Evolutionary conservation across 2,329 filamentous ascomycete genomes (phyloP).

Genomic region (Penicillium corylophilum): DNA sequence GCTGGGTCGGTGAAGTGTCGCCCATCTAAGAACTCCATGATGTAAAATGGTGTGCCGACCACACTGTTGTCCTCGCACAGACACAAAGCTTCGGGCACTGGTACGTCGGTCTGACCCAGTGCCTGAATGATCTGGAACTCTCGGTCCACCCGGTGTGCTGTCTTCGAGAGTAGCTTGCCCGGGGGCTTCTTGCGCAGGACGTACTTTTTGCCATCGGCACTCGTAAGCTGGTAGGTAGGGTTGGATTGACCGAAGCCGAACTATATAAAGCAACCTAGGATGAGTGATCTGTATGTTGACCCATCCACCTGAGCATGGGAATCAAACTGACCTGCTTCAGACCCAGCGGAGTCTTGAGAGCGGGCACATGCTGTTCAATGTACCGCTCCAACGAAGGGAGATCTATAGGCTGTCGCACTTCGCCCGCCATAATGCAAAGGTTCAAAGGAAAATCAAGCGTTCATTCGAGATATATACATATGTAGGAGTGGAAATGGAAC

Average conservation of each 20-base stretch:
- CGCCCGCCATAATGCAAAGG: slow-evolving; percentile 67
- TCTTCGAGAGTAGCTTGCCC: slow-evolving; percentile 87
- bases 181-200: slow-evolving; percentile 98
- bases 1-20: slow-evolving; percentile 88
- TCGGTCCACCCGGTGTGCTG: slow-evolving; percentile 93
- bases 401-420: slow-evolving; percentile 87
- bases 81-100: slow-evolving; percentile 78
- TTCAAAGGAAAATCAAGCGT: not conserved
- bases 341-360: slow-evolving; percentile 77
- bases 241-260: slow-evolving; percentile 98
- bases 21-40: slow-evolving; percentile 94
- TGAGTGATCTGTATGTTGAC: not conserved
- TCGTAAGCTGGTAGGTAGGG: slow-evolving; percentile 89
- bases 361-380: slow-evolving; percentile 73
- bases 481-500: not conserved
- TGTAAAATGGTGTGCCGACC: slow-evolving; percentile 90
- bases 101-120: slow-evolving; percentile 74
- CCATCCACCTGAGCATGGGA: no score
- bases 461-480: slow-evolving; percentile 8
- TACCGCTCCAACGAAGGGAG: slow-evolving; percentile 75
- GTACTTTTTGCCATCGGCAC: slow-evolving; percentile 66
- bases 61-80: slow-evolving; percentile 80
- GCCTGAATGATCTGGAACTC: slow-evolving; percentile 91
- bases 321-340: slow-evolving; percentile 73
- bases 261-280: slow-evolving; percentile 57